Percentiles rank a stretch among this genome's conserved stretches.
Conservation (phyloP, 2,329 filamentous ascomycete genomes). For the Atkinsonella hypoxylon region DNA sequence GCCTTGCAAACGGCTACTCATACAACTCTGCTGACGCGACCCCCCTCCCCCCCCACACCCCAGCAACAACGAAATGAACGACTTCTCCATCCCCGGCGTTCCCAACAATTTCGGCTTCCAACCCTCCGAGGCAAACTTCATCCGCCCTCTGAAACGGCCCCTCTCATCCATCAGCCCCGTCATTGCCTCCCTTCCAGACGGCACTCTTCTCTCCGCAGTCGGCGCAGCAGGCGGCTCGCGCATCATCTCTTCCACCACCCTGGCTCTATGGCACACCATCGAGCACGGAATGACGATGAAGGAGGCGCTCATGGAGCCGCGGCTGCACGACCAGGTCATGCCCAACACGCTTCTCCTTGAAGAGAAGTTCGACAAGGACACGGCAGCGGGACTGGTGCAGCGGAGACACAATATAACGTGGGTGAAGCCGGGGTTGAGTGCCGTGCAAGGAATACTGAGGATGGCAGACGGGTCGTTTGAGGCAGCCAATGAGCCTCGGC, state of each 20-base stretch:
- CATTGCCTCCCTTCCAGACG: slow-evolving; percentile 54
- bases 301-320: slow-evolving; percentile 51
- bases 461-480: slow-evolving; percentile 59
- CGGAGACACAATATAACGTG: slow-evolving; percentile 63
- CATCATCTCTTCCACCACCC: slow-evolving; percentile 71
- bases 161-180: slow-evolving; percentile 72
- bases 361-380: slow-evolving; percentile 51
- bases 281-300: slow-evolving; percentile 47
- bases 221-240: slow-evolving; percentile 72
- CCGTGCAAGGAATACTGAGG: slow-evolving; percentile 57
- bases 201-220: slow-evolving; percentile 53
- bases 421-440: slow-evolving; percentile 50
- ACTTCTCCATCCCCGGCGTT: slow-evolving; percentile 73
- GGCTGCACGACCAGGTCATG: slow-evolving; percentile 73
- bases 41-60: background rate
- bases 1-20: too few relatives aligned
- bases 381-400: slow-evolving; percentile 48
- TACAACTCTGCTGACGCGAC: too few relatives aligned
- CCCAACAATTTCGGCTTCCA: slow-evolving; percentile 78
- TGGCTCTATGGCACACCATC: slow-evolving; percentile 61
- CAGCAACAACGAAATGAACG: slow-evolving; percentile 55
- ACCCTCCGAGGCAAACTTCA: slow-evolving; percentile 69
- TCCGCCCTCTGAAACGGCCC: slow-evolving; percentile 69
- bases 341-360: slow-evolving; percentile 61
- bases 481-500: slow-evolving; percentile 64